These are phyloP conservation scores for Eucalyptus viminalis DNA, from an alignment of 345 rosid species.

Conservation along the genomic window DNA sequence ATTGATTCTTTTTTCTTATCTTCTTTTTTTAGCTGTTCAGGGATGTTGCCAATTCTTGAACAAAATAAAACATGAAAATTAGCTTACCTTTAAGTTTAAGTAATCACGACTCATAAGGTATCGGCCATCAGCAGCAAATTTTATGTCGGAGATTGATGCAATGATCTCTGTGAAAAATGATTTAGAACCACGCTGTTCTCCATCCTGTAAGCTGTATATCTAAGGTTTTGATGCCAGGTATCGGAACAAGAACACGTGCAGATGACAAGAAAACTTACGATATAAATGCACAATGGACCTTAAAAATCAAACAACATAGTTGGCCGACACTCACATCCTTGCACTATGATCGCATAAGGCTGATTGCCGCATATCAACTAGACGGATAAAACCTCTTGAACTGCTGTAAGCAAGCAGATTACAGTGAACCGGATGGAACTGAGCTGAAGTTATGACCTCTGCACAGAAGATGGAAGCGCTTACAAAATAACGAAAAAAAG, in stretches of 20 bases:
- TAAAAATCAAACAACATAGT: not conserved
- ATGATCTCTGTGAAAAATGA: constrained; percentile 54
- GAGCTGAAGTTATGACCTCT: constrained; percentile 69
- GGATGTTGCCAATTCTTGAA: not conserved
- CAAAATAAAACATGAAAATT: not conserved
- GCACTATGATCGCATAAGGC: constrained; percentile 47
- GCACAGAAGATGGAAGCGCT: not conserved
- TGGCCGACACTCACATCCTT: constrained; percentile 31
- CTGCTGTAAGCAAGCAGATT: constrained; percentile 60
- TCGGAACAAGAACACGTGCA: not conserved
- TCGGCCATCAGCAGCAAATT: constrained; percentile 40
- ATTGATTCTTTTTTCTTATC: not conserved
- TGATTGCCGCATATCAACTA: constrained; percentile 64
- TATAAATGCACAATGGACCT: not conserved
- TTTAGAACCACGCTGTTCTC: constrained; percentile 22
- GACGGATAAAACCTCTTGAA: constrained; percentile 54
- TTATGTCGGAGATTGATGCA: constrained; percentile 50
- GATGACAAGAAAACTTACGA: not conserved
- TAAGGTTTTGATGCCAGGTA: not conserved
- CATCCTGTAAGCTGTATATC: constrained; percentile 42
- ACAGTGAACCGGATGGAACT: constrained; percentile 58
- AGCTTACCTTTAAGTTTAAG: constrained; percentile 49
- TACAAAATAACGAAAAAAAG: not conserved
- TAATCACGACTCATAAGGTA: constrained; percentile 56
- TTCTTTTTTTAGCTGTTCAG: not conserved